Percentiles rank a stretch among this genome's conserved stretches.
Conservation (phyloP, 306 rosid species). For the Luffa acutangula region DNA sequence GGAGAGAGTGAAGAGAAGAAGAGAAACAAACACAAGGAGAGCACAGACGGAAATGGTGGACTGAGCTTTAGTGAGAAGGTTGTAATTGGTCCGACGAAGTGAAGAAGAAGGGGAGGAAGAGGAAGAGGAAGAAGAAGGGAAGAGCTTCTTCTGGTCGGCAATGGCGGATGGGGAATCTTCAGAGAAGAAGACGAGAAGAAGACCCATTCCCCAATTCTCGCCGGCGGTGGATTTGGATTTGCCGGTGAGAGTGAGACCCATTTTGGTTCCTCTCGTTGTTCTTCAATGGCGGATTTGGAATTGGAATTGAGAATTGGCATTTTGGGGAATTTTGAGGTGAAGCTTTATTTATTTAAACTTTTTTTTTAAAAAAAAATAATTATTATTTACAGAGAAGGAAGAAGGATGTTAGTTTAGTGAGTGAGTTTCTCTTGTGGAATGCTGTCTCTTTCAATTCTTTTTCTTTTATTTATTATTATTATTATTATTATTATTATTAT, state of each 20-base stretch:
- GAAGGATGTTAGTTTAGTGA: background rate
- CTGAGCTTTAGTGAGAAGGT: constrained; percentile 43
- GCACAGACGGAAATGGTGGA: constrained; percentile 74
- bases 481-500: background rate
- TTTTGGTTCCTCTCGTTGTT: background rate
- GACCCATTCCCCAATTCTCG: constrained; percentile 48
- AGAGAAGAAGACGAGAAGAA: constrained; percentile 60
- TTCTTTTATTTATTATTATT: background rate
- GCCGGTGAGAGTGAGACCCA: constrained; percentile 24
- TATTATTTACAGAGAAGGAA: background rate
- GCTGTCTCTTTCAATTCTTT: background rate
- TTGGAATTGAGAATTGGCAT: background rate
- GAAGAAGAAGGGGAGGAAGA: constrained; percentile 16
- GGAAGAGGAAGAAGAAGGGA: constrained; percentile 4
- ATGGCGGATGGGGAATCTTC: constrained; percentile 30
- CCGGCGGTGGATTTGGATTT: constrained; percentile 16
- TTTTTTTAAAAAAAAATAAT: background rate
- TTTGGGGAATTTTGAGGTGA: background rate
- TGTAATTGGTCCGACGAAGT: constrained; percentile 19
- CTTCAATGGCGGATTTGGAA: background rate
- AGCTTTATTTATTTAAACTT: background rate
- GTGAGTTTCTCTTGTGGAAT: background rate
- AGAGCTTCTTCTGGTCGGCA: constrained; percentile 23
- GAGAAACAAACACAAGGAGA: constrained; percentile 55
- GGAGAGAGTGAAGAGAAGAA: constrained; percentile 77